These are phyloP conservation scores for Penstemon barbatus DNA, from an alignment of 257 asterid genomes.

Conservation along the genomic window DNA sequence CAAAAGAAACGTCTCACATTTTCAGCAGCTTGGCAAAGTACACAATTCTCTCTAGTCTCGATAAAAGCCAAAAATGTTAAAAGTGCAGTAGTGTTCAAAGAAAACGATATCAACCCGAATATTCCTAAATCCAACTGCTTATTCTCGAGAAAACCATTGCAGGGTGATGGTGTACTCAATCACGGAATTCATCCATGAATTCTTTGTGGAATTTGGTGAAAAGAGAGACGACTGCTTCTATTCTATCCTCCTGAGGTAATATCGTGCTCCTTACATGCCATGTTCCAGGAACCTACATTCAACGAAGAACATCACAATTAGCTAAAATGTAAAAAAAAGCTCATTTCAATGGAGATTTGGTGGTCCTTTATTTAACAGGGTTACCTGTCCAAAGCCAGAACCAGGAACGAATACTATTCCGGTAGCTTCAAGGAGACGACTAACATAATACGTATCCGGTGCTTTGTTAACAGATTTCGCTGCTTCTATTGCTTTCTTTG, in stretches of 20 bases:
- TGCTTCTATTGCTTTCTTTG: slow-evolving; percentile 81
- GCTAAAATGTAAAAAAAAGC: not conserved
- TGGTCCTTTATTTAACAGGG: not conserved
- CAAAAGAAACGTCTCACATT: no score
- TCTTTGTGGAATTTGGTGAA: slow-evolving; percentile 72
- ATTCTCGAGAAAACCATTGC: not conserved
- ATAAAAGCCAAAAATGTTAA: no score
- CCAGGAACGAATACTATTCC: slow-evolving; percentile 98
- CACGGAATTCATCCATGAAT: slow-evolving; percentile 80
- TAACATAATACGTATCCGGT: slow-evolving; percentile 78
- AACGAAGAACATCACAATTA: not conserved
- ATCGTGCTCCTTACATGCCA: slow-evolving; percentile 98
- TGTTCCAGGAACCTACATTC: slow-evolving; percentile 68
- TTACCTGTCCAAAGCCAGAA: slow-evolving; percentile 94
- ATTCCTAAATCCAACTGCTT: not conserved
- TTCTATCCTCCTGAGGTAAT: slow-evolving; percentile 88
- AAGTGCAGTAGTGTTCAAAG: not conserved
- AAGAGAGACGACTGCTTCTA: slow-evolving; percentile 72
- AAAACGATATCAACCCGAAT: not conserved
- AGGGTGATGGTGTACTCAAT: slow-evolving; percentile 30
- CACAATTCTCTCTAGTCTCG: no score
- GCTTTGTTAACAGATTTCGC: slow-evolving; percentile 69
- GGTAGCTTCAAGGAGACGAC: slow-evolving; percentile 76
- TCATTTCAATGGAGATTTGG: not conserved
- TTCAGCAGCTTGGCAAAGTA: no score